These are phyloP conservation scores for Ceriops decandra DNA, from an alignment of 345 rosid genomes.

Conservation along the genomic window DNA sequence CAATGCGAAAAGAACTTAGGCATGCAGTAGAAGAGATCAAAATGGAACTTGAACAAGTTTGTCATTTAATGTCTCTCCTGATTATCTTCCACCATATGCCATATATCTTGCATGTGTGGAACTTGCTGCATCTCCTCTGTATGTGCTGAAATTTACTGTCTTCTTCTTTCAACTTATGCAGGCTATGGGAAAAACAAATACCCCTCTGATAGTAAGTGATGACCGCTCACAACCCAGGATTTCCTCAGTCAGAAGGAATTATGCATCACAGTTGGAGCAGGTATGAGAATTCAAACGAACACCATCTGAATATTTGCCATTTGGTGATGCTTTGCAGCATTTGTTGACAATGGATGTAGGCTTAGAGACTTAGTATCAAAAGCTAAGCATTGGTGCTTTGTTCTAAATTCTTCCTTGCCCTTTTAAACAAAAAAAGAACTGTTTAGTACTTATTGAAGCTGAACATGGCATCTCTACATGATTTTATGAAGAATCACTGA, in stretches of 20 bases:
- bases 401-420: too few relatives aligned
- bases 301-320: background rate
- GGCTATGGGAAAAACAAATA: constrained; percentile 47
- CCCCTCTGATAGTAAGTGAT: constrained; percentile 29
- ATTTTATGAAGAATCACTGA: too few relatives aligned
- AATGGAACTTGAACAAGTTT: constrained; percentile 58
- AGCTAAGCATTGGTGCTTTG: too few relatives aligned
- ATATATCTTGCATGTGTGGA: background rate
- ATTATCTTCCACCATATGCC: background rate
- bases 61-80: constrained; percentile 14
- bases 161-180: constrained; percentile 35
- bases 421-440: too few relatives aligned
- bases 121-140: constrained; percentile 9
- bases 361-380: too few relatives aligned
- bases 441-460: too few relatives aligned
- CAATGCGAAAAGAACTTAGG: constrained; percentile 64
- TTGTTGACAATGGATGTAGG: too few relatives aligned
- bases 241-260: constrained; percentile 46
- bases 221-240: constrained; percentile 35
- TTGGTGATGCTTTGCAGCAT: too few relatives aligned
- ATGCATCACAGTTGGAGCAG: constrained; percentile 57
- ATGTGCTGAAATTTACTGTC: constrained; percentile 16
- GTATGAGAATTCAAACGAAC: constrained; percentile 25
- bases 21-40: constrained; percentile 65
- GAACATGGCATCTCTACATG: too few relatives aligned